Base-by-base conservation (phyloP, 1,284 basidiomycete species). In the Leccinum fallax region DNA sequence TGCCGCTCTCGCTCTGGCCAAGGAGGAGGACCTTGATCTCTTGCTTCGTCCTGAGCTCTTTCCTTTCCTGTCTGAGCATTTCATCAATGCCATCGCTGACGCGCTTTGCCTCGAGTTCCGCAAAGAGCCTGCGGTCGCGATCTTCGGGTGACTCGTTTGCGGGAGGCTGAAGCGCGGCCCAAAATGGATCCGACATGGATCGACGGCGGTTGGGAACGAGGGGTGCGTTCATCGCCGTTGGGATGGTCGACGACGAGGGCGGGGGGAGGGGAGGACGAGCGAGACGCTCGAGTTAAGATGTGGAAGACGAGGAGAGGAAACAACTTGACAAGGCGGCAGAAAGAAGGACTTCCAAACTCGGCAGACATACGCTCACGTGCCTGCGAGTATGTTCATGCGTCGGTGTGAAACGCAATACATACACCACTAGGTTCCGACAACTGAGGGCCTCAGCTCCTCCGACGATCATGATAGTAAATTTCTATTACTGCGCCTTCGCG, bases 1-100 rank as follows among this genome's bases (percentile, higher is more conserved):
- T 93, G 43, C 89, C 88, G 67, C 87, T 89, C 80, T 92, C 90
- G 67, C 88, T 90, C 80, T 93, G 90, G 61, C 91, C 91, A 36
- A 93, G 84, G 59, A 93, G 80, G 57, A 93, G 79, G 54, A 93
- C 84, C 71, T 88, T 89, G 73, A 93, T 83, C 68, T 87, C 84
- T 58, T 81, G 77, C 67, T 83, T 85, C 58, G 77, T 76, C 72
- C 82, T 85, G 77, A 83, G 78, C 65, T 85, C 84, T 61, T 79
- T 81, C 61, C 81, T 80, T 68, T 90, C 88, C 62, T 82, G 79
- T 62, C 82, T 81, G 69, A 93, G 78, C 84, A 88, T 85, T 67
- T 89, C 86, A 76, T 93, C 91, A 67, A 93, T 93, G 38, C 80
- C 78, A 69, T 92, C 88, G 79, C 86, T 90, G 67, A 88, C 79